phyloP scores from a whole-genome alignment of 495 filamentous ascomycete genomes.

The Alectoria sarmentosa region DNA sequence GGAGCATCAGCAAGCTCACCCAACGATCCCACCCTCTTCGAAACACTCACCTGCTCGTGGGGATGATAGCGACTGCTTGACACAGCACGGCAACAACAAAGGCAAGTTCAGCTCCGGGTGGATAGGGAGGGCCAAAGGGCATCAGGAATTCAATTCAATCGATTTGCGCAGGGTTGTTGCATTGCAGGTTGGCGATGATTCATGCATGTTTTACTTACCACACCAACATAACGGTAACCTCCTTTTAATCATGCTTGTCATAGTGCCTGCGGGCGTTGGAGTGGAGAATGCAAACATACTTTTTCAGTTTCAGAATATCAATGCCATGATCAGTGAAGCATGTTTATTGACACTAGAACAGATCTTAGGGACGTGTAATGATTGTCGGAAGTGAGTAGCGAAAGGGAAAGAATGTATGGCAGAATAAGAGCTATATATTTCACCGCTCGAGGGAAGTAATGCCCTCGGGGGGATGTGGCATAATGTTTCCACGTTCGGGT shows the following conservation, averaged over 20 bases:
- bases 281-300: slow-evolving; percentile 9
- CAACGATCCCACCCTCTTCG: background rate
- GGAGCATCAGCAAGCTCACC: background rate
- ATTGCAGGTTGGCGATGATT: slow-evolving; percentile 8
- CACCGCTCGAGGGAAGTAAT: no score
- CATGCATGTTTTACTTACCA: slow-evolving; percentile 11
- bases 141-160: background rate
- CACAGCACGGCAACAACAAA: background rate
- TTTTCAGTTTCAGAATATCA: background rate
- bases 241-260: slow-evolving; percentile 5
- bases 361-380: background rate
- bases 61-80: slow-evolving; percentile 10
- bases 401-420: background rate
- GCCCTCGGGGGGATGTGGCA: no score
- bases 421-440: no score
- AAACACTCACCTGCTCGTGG: slow-evolving; percentile 15
- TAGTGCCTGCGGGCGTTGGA: slow-evolving; percentile 11
- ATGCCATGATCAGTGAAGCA: background rate
- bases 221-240: slow-evolving; percentile 1
- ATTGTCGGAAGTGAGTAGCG: background rate
- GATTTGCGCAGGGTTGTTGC: slow-evolving; percentile 1
- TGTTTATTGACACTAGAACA: background rate
- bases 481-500: no score
- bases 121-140: slow-evolving; percentile 6
- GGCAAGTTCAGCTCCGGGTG: slow-evolving; percentile 3